Conservation (phyloP, 768 basidiomycete species). For the Lentinula aciculospora region DNA sequence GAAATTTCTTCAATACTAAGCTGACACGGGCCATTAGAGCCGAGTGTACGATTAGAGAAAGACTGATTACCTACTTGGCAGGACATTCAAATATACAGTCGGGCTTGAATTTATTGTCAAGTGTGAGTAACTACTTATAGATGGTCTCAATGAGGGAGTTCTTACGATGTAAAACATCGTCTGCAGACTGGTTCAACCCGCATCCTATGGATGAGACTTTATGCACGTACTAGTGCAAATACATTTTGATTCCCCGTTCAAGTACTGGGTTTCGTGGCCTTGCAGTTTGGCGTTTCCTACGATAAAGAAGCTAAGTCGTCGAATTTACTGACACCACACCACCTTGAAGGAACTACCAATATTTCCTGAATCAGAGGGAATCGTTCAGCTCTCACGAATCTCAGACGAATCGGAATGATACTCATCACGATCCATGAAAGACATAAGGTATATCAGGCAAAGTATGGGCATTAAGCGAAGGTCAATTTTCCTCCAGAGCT, state of each 20-base stretch:
- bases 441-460: slow-evolving; percentile 53
- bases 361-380: slow-evolving; percentile 33
- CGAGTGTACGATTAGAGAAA: neutral
- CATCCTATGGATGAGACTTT: neutral
- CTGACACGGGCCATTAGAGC: neutral
- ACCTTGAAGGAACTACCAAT: slow-evolving; percentile 34
- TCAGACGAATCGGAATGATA: neutral
- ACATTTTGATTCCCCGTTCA: slow-evolving; percentile 60
- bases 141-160: neutral
- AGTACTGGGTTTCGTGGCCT: slow-evolving; percentile 48
- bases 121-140: neutral
- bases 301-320: slow-evolving; percentile 14
- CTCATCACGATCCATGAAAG: slow-evolving; percentile 59
- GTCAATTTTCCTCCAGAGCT: slow-evolving; percentile 56
- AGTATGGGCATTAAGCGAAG: slow-evolving; percentile 52
- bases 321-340: neutral
- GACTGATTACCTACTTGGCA: slow-evolving; percentile 43
- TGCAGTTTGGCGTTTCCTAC: slow-evolving; percentile 61
- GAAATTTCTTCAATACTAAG: slow-evolving; percentile 51
- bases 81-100: slow-evolving; percentile 67
- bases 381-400: neutral
- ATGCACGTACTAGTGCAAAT: slow-evolving; percentile 47
- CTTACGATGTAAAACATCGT: slow-evolving; percentile 69
- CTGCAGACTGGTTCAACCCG: slow-evolving; percentile 21
- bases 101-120: slow-evolving; percentile 26